Percentiles rank a stretch among this genome's conserved stretches.
Evolutionary conservation across 2,329 filamentous ascomycete species (phyloP).

Genomic region (Exophiala dermatitidis): DNA sequence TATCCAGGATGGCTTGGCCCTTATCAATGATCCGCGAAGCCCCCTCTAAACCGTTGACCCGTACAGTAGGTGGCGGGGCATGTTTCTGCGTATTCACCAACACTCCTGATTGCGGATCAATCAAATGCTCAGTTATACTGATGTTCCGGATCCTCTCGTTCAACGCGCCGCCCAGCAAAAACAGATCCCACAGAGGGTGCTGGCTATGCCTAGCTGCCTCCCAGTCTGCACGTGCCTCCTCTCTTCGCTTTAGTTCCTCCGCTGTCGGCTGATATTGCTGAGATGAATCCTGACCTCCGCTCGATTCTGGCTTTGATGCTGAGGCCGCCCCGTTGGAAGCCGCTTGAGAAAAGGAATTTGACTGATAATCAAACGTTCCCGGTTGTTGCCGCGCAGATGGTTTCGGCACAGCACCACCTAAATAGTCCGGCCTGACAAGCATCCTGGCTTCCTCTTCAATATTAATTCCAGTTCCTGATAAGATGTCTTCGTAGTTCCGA

Average conservation of each 20-base stretch:
- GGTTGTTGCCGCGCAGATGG: conserved; percentile 8
- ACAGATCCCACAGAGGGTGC: conserved; percentile 66
- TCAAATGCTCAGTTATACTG: conserved; percentile 52
- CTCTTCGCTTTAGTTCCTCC: conserved; percentile 59
- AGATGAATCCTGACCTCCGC: conserved; percentile 4
- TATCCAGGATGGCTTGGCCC: conserved; percentile 63
- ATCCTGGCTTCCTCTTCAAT: conserved; percentile 23
- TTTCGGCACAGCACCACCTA: conserved; percentile 9
- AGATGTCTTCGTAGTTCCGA: conserved; percentile 22
- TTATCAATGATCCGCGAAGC: conserved; percentile 55
- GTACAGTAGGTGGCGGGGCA: conserved; percentile 36
- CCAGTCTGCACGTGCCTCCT: conserved; percentile 58
- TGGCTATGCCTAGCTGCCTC: conserved; percentile 55
- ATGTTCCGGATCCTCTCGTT: conserved; percentile 49
- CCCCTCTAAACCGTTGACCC: conserved; percentile 55
- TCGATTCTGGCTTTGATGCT: conserved; percentile 4
- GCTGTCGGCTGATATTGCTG: conserved; percentile 31
- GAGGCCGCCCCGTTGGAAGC: conserved; percentile 8
- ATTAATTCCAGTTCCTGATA: conserved; percentile 23
- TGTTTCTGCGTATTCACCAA: conserved; percentile 39
- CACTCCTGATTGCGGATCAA: conserved; percentile 53
- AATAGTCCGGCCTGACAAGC: conserved; percentile 20
- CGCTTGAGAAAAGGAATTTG: conserved; percentile 10
- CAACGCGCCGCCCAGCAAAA: conserved; percentile 57
- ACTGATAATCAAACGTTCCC: conserved; percentile 12